Conservation (phyloP, 805 yeast species). For the Barnettozyma sucrosica region DNA sequence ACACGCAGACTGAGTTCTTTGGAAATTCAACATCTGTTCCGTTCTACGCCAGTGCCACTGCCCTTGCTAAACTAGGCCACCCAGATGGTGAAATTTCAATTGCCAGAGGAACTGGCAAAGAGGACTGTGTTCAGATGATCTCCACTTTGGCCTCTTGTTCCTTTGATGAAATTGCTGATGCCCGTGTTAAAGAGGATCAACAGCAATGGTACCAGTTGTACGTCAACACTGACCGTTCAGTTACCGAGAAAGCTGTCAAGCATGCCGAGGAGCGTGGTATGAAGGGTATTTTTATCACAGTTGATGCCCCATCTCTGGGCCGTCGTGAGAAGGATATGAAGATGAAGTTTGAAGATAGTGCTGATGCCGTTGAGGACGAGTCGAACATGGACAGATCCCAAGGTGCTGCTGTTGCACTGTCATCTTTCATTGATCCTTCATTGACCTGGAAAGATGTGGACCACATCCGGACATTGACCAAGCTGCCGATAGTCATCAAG, state of each 20-base stretch:
- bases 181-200: slow-evolving; percentile 55
- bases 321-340: slow-evolving; percentile 86
- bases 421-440: slow-evolving; percentile 75
- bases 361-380: slow-evolving; percentile 44
- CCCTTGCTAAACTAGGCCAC: slow-evolving; percentile 86
- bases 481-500: slow-evolving; percentile 65
- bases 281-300: slow-evolving; percentile 81
- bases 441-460: slow-evolving; percentile 61
- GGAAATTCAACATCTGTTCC: slow-evolving; percentile 72
- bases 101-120: slow-evolving; percentile 74
- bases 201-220: slow-evolving; percentile 87
- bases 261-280: slow-evolving; percentile 71
- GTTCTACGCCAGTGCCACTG: slow-evolving; percentile 88
- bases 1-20: slow-evolving; percentile 63
- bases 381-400: slow-evolving; percentile 56
- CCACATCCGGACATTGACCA: slow-evolving; percentile 49
- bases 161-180: slow-evolving; percentile 76
- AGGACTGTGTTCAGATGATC: slow-evolving; percentile 79
- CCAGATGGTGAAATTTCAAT: slow-evolving; percentile 88
- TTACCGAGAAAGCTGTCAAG: slow-evolving; percentile 54
- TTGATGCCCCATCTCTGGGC: slow-evolving; percentile 90
- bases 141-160: slow-evolving; percentile 89
- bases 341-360: slow-evolving; percentile 46
- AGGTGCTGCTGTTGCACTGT: slow-evolving; percentile 84
- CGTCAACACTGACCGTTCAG: slow-evolving; percentile 70